Conservation (phyloP, 129 eudicot species). For the Pittosporum tobira region DNA sequence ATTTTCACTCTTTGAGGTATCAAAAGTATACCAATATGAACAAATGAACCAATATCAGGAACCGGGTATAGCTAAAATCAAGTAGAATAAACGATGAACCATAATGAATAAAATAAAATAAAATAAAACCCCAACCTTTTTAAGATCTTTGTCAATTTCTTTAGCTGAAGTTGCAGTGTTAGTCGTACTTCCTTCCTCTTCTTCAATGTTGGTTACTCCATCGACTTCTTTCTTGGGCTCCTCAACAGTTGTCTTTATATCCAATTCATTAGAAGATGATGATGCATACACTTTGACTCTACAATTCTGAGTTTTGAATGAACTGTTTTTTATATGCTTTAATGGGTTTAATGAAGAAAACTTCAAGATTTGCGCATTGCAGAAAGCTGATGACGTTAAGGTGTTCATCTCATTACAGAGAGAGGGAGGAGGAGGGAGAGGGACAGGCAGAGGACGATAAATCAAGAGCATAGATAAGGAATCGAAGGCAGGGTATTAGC, state of each 20-base stretch:
- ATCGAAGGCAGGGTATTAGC: not conserved
- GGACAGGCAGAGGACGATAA: not conserved
- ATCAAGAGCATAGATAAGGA: slow-evolving; percentile 9
- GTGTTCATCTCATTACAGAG: slow-evolving; percentile 28
- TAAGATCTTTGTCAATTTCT: slow-evolving; percentile 66
- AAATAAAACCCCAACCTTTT: slow-evolving; percentile 38
- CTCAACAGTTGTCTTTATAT: slow-evolving; percentile 28
- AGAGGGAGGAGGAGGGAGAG: not conserved
- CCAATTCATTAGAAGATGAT: slow-evolving; percentile 47
- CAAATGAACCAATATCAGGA: not conserved
- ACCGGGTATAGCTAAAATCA: not conserved
- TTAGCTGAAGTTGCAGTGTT: slow-evolving; percentile 21
- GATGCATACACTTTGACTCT: slow-evolving; percentile 20
- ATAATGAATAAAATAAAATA: not conserved
- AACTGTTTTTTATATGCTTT: slow-evolving; percentile 4
- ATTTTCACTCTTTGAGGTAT: no score
- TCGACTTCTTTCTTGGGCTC: slow-evolving; percentile 17
- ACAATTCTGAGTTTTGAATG: slow-evolving; percentile 5
- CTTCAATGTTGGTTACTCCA: slow-evolving; percentile 16
- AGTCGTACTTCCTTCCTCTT: slow-evolving; percentile 6
- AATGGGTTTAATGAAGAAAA: slow-evolving; percentile 14
- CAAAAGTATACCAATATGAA: no score
- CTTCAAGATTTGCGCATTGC: slow-evolving; percentile 20
- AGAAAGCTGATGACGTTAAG: slow-evolving; percentile 31
- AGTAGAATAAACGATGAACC: not conserved